Conservation (phyloP, 2,329 filamentous ascomycete genomes). For the Trichoderma sp. region DNA sequence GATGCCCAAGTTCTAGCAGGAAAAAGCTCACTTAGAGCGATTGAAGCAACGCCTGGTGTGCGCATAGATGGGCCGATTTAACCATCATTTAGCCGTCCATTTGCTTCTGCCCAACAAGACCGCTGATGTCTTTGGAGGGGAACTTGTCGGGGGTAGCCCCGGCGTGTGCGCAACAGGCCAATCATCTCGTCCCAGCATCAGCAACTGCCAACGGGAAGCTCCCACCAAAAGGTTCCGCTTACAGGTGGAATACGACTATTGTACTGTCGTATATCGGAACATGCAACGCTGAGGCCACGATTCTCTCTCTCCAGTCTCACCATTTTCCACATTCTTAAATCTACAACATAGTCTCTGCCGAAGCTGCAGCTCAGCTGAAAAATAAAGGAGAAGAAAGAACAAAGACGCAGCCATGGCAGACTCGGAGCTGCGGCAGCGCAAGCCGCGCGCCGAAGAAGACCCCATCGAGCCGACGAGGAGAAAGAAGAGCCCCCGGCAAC, state of each 20-base stretch:
- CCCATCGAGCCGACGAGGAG: conserved; percentile 34
- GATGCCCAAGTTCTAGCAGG: conserved; percentile 28
- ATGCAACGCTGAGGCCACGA: neutral
- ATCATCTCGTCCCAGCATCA: conserved; percentile 4
- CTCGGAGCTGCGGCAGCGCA: conserved; percentile 50
- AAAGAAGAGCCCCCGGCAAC: conserved; percentile 26
- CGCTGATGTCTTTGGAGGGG: no score
- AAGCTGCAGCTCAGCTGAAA: neutral
- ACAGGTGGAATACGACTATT: no score
- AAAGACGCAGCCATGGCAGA: conserved; percentile 41
- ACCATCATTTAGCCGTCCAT: neutral
- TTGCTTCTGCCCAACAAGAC: neutral
- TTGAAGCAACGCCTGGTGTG: neutral
- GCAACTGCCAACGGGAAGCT: conserved; percentile 6
- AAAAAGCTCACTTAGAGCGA: neutral
- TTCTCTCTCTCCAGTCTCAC: conserved; percentile 5
- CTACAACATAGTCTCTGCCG: neutral
- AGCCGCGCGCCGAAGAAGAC: conserved; percentile 39
- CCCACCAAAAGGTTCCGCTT: neutral
- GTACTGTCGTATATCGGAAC: no score
- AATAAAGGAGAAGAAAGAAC: no score
- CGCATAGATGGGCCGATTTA: neutral
- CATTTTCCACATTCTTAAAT: conserved; percentile 2
- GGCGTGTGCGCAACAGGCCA: conserved; percentile 31
- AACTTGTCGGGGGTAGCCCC: neutral